Percentiles rank a stretch among this genome's conserved stretches.
Evolutionary conservation across 2,329 filamentous ascomycete genomes (phyloP).

Genomic region (Cercospora citrullina): DNA sequence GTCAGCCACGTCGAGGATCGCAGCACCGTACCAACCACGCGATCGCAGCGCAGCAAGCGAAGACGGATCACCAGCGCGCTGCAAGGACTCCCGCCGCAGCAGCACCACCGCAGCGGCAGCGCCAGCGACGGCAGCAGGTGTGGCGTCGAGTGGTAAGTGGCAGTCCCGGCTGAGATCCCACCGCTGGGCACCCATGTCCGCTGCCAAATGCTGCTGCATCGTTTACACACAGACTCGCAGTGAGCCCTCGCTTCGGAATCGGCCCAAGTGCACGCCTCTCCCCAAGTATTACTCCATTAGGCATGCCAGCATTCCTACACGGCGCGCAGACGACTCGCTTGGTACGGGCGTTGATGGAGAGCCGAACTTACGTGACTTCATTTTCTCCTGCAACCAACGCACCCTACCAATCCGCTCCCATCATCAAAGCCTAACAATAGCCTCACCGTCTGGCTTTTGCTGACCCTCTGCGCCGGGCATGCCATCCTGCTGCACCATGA

Average conservation of each 20-base stretch:
- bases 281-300: conserved; percentile 17
- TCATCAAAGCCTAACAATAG: conserved; percentile 30
- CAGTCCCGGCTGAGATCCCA: neutral
- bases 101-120: conserved; percentile 1
- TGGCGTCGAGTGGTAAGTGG: conserved; percentile 14
- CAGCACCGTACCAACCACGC: neutral
- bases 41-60: neutral
- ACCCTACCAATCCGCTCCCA: conserved; percentile 22
- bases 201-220: conserved; percentile 13
- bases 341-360: conserved; percentile 32
- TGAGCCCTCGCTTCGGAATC: conserved; percentile 13
- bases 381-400: conserved; percentile 25
- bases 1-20: neutral
- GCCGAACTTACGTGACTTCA: conserved; percentile 32
- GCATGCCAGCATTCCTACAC: conserved; percentile 19
- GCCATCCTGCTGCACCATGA: conserved; percentile 20
- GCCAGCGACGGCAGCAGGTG: neutral
- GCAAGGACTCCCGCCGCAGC: conserved; percentile 6
- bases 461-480: conserved; percentile 21
- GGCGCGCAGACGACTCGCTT: conserved; percentile 11
- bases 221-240: conserved; percentile 10
- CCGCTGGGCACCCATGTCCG: neutral
- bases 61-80: neutral
- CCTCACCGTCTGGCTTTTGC: conserved; percentile 23
- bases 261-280: conserved; percentile 13